Evolutionary conservation across 495 filamentous ascomycete species (phyloP), one percentile per base, ranked within the genome.

Genomic region (Podospora didyma): DNA sequence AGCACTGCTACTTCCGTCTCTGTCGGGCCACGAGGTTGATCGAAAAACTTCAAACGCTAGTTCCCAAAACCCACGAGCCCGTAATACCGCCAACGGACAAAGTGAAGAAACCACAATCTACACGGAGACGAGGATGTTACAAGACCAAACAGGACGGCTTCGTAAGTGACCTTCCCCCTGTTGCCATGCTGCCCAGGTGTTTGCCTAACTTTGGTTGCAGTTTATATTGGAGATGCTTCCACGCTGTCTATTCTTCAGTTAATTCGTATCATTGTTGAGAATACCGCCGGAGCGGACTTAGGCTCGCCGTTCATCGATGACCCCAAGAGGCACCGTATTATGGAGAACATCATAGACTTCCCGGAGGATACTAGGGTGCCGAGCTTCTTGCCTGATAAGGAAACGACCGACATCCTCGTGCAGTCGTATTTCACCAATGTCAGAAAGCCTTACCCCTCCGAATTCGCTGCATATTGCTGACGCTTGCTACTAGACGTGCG

Each of bases 201-300:
- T n/a, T 47, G 19, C 51, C 60, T 57, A 24, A 53, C 47, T 16
- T 17, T 31, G 22, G 10, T 24, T 51, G 19, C 22, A 82, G 76
- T 83, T 48, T 91, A 90, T 60, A 79, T 91, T 56, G 88, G 87
- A 24, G 86, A 91, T 61, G 86, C 87, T 0, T 86, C 86, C 1
- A 86, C 83, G 44, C 71, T 90, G 48, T 87, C 87, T 2, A 89
- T 87, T 60, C 64, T 91, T 44, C 86, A 89, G 60, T 77, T 87
- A 54, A 80, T 90, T 41, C 85, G 87, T 31, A 85, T 88, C 61
- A 86, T 90, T 54, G 85, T 91, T 12, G 83, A 83, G 37, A 85
- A 78, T 46, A 82, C 82, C 14, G 81, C 82, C 21, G 86, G 87
- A 5, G 64, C 79, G 3, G 66, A 66, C 3, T 58, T 66, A 50